phyloP scores from a whole-genome alignment of 805 yeast genomes.

The Lachancea waltii region DNA sequence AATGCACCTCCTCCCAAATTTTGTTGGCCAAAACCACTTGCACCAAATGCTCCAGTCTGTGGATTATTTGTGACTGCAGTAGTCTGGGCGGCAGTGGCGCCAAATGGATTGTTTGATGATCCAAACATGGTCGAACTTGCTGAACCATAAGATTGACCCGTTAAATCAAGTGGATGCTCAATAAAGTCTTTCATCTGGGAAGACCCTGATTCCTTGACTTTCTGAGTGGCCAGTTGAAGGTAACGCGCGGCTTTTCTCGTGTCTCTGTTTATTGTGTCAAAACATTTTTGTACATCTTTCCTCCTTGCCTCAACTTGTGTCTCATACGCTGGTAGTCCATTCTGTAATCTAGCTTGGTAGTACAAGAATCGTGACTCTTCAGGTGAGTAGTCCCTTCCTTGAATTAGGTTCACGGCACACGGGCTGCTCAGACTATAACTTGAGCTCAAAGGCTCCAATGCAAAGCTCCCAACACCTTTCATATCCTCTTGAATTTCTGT shows the following conservation, averaged over 20 bases:
- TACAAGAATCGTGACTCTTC: conserved; percentile 48
- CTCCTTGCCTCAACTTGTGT: conserved; percentile 37
- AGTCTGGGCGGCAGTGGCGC: conserved; percentile 3
- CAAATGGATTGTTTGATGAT: neutral
- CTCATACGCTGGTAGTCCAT: conserved; percentile 36
- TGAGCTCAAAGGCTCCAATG: conserved; percentile 35
- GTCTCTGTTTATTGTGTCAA: conserved; percentile 35
- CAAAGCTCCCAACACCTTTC: conserved; percentile 17
- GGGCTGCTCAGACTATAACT: conserved; percentile 45
- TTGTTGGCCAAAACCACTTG: neutral
- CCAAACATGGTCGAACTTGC: conserved; percentile 2
- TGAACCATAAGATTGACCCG: conserved; percentile 16
- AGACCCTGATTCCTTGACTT: conserved; percentile 24
- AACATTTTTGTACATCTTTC: conserved; percentile 42
- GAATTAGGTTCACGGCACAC: conserved; percentile 42
- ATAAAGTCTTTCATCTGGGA: conserved; percentile 30
- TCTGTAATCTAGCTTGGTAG: conserved; percentile 36
- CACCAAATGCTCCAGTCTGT: neutral
- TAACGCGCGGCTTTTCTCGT: conserved; percentile 50
- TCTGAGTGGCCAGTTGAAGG: conserved; percentile 41
- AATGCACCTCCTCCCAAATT: conserved; percentile 13
- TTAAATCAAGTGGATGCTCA: conserved; percentile 31
- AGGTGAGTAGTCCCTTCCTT: conserved; percentile 46
- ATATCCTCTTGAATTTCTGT: conserved; percentile 28
- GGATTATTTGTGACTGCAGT: no score